phyloP scores from a whole-genome alignment of 345 rosid species.

The Lepidium africanum region DNA sequence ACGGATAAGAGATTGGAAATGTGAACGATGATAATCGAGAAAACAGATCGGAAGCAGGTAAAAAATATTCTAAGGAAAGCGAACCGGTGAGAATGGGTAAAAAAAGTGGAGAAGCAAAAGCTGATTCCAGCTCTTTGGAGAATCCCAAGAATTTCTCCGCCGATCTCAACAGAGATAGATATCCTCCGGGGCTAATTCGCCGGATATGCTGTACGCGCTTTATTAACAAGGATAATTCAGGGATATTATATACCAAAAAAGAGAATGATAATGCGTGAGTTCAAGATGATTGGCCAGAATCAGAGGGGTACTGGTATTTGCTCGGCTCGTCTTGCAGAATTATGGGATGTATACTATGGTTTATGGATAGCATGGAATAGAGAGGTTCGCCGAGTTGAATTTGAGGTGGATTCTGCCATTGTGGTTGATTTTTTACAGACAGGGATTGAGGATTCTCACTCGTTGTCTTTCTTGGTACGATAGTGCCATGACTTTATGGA shows the following conservation, averaged over 20 bases:
- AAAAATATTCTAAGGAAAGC: background rate
- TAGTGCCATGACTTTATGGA: no score
- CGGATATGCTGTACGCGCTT: conserved; percentile 12
- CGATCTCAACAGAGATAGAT: background rate
- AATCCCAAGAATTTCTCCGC: background rate
- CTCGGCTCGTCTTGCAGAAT: no score
- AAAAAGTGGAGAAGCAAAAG: conserved; percentile 9
- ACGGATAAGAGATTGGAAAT: background rate
- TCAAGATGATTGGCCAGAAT: background rate
- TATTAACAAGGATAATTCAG: background rate
- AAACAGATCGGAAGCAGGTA: background rate
- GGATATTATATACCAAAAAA: background rate
- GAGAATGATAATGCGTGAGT: background rate
- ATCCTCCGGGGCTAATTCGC: conserved; percentile 15
- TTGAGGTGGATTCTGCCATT: no score
- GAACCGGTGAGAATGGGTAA: conserved; percentile 20
- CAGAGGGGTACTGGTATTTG: no score
- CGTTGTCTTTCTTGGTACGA: no score
- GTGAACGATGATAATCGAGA: background rate
- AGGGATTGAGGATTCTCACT: no score
- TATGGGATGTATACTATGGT: no score
- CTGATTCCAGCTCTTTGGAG: conserved; percentile 13
- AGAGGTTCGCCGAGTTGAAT: no score
- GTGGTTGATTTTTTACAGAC: no score
- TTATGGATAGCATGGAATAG: no score